Base-by-base conservation (phyloP, 768 basidiomycete genomes). In the Lactarius pseudohatsudake region DNA sequence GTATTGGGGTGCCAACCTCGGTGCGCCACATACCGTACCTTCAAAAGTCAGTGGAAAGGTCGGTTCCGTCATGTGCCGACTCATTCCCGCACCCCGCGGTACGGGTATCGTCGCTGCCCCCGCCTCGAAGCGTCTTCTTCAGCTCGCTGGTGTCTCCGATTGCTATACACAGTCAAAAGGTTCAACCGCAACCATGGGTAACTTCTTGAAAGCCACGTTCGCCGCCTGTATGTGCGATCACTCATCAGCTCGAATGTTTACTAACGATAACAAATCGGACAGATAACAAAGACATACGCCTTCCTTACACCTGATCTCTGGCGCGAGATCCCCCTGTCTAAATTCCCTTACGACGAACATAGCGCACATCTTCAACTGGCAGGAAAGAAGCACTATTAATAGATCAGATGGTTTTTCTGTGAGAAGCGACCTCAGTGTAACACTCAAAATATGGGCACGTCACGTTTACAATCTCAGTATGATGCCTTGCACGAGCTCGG, bases 91-190 rank as follows among this genome's bases (percentile, higher is more conserved):
- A 54, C 95, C 96, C 64, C 91, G 97, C 73, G 97, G 97, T 76
- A 99, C 97, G 71, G 97, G 96, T 84, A 96, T 99, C 80, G 97
- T 99, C 75, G 97, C 97, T 74, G 97, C 97, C 59, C 97, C 96
- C 50, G 96, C 96, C 56, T 94, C 89, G 71, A 98, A 96, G 85
- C 91, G 96, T 72, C 84, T 99, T 74, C 82, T 99, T 70, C 96
- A 99, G 80, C 85, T 98, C 74, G 97, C 97, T 75, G 97, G 97
- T 85, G 88, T 99, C 70, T 87, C 96, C 81, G 97, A 99, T 79
- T 88, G 87, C 76, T 99, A 99, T 85, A 98, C 96, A 64, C 94
- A 96, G 79, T 89, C 96, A 63, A 96, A 95, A 81, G 97, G 97
- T 75, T 96, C 93, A 72, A 99, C 97, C 56, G 95, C 96, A 32